Evolutionary conservation across 2,329 filamentous ascomycete species (phyloP), one percentile per base, ranked within the genome.

Genomic region (Pyrenochaeta sp.): DNA sequence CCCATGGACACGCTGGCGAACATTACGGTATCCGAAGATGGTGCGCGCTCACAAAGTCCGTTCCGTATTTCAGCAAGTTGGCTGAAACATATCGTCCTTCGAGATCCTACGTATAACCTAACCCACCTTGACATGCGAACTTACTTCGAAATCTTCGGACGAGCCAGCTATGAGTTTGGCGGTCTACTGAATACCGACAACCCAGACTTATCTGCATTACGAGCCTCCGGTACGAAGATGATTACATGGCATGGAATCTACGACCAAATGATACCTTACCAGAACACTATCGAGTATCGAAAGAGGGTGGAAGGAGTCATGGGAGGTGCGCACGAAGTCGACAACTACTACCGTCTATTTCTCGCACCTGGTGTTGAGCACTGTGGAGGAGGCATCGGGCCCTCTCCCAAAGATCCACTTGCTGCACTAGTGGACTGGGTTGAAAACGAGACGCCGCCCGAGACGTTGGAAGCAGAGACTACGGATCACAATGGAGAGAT

Each of bases 341-440:
- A 74, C 44, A 54, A 71, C 2, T 75, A 69, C 56, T 74, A 72
- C 44, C 68, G 72, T 12, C 52, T 75, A 5, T 76, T 76, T 32
- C 60, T 75, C 9, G 72, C 68, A 30, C 71, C 72, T 8, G 72
- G 72, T 3, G 67, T 73, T 1, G 56, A 54, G 30, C 71, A 74
- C 32, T 75, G 73, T 34, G 60, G 54, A 3, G 52, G 52, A 1
- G 67, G 72, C 2, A 42, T 46, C 5, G 72, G 71, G 4, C 61
- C 69, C 6, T 30, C 58, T 8, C 71, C 67, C 5, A 58, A 30
- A 10, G 65, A 67, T 54, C 58, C 68, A 2, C 63, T 75, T 6
- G 50, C 47, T 1, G 58, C 60, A 5, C 50, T 76, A 6, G 60
- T 73, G 7, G 62, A 66, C 7, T 76, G 72, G 73, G 72, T 75